Evolutionary conservation across 2,329 filamentous ascomycete genomes (phyloP).

Genomic region (Juglanconis oblonga): DNA sequence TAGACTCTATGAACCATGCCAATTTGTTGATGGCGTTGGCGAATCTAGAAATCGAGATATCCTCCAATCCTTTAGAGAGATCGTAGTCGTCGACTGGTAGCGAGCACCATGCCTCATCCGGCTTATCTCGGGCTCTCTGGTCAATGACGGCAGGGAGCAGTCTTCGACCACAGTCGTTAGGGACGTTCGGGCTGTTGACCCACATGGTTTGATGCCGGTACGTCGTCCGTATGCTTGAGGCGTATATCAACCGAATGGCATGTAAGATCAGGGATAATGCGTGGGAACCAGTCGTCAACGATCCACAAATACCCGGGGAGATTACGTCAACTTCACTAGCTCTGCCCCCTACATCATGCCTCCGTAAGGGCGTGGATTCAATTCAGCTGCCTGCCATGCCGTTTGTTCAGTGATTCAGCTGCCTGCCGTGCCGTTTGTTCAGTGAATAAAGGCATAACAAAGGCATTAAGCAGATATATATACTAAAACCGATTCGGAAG

Average conservation of each 20-base stretch:
- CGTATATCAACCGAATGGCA: no score
- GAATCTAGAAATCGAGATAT: conserved; percentile 19
- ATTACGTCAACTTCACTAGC: background rate
- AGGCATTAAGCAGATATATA: no score
- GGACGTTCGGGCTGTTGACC: background rate
- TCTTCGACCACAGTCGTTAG: conserved; percentile 14
- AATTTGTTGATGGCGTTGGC: conserved; percentile 23
- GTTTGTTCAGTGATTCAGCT: no score
- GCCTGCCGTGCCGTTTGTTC: no score
- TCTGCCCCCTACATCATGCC: background rate
- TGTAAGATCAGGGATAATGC: no score
- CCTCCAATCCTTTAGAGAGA: conserved; percentile 22
- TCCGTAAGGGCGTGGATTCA: no score
- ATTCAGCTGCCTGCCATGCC: no score
- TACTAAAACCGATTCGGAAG: no score
- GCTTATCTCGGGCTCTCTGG: conserved; percentile 19
- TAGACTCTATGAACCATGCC: conserved; percentile 20
- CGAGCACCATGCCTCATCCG: conserved; percentile 21
- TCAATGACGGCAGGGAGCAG: conserved; percentile 21
- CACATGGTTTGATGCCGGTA: background rate
- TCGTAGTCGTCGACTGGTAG: conserved; percentile 23
- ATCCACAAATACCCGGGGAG: no score
- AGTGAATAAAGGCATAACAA: no score
- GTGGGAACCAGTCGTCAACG: no score
- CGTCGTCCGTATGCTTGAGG: background rate